phyloP scores from a whole-genome alignment of 2,329 filamentous ascomycete species.

The Alternaria sp. region DNA sequence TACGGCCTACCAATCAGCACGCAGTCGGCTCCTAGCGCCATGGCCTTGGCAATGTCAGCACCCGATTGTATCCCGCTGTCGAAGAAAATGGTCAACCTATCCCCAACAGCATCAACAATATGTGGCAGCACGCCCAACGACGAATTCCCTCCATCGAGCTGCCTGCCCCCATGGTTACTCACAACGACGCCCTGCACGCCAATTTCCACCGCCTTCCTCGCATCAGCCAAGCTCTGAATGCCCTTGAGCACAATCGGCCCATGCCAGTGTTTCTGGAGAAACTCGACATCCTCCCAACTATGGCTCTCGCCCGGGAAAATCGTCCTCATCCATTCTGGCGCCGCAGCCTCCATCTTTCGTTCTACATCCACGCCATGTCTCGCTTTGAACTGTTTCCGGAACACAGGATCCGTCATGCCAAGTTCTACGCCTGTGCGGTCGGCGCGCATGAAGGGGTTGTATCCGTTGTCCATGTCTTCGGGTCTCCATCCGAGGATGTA shows the following conservation, averaged over 20 bases:
- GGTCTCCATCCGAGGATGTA: slow-evolving; percentile 72
- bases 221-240: slow-evolving; percentile 60
- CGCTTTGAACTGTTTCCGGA: slow-evolving; percentile 63
- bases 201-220: slow-evolving; percentile 51
- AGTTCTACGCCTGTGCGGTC: slow-evolving; percentile 61
- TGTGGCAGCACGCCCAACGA: slow-evolving; percentile 63
- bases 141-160: slow-evolving; percentile 59
- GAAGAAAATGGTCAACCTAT: slow-evolving; percentile 52
- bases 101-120: slow-evolving; percentile 58
- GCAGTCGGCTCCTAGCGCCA: slow-evolving; percentile 56
- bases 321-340: slow-evolving; percentile 30
- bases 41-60: slow-evolving; percentile 59
- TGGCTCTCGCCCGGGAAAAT: slow-evolving; percentile 57
- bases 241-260: slow-evolving; percentile 70
- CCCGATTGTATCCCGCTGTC: slow-evolving; percentile 60
- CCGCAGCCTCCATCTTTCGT: slow-evolving; percentile 47
- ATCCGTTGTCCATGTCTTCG: slow-evolving; percentile 66
- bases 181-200: slow-evolving; percentile 60
- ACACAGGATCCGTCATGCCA: slow-evolving; percentile 72
- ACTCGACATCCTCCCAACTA: slow-evolving; percentile 67
- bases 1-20: slow-evolving; percentile 49
- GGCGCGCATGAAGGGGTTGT: slow-evolving; percentile 37
- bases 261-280: slow-evolving; percentile 66
- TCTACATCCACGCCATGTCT: slow-evolving; percentile 45
- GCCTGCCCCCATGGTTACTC: slow-evolving; percentile 61